Evolutionary conservation across 2,329 filamentous ascomycete species (phyloP).

Genomic region (Clarireedia paspali): DNA sequence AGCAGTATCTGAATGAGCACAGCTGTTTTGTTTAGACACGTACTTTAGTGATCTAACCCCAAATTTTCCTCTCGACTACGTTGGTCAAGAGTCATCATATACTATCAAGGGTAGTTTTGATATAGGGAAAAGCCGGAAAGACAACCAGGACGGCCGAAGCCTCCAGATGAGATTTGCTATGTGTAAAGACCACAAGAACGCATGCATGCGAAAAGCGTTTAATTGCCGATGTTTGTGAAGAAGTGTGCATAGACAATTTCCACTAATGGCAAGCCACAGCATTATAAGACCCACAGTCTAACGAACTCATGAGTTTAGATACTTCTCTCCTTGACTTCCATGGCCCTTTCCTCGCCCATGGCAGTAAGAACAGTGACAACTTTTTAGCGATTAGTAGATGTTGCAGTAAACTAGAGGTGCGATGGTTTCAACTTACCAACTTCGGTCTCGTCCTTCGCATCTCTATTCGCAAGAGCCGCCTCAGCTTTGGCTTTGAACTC

Average conservation of each 20-base stretch:
- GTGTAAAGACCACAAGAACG: too few species aligned
- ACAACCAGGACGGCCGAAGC: slow-evolving; percentile 36
- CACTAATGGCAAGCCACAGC: too few species aligned
- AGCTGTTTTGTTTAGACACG: too few species aligned
- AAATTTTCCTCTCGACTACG: slow-evolving; percentile 29
- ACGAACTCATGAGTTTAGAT: too few species aligned
- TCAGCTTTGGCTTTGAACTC: slow-evolving; percentile 49
- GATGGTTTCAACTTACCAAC: slow-evolving; percentile 56
- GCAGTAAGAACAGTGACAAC: slow-evolving; percentile 52
- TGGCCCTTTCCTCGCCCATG: slow-evolving; percentile 90
- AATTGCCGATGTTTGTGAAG: too few species aligned
- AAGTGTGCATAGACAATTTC: too few species aligned
- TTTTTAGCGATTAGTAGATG: too few species aligned
- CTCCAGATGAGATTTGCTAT: slow-evolving; percentile 37
- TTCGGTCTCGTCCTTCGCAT: slow-evolving; percentile 75
- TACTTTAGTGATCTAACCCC: slow-evolving; percentile 20
- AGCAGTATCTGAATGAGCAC: too few species aligned
- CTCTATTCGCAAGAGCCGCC: slow-evolving; percentile 57
- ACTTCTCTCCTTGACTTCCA: slow-evolving; percentile 76
- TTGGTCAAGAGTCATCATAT: slow-evolving; percentile 28
- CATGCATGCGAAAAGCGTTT: too few species aligned
- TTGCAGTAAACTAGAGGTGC: not conserved
- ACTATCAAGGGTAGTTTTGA: slow-evolving; percentile 26
- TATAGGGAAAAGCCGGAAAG: slow-evolving; percentile 19
- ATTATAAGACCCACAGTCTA: too few species aligned